Conservation (phyloP, 225 moss, liverwort and hornwort genomes). For the Antitrichia curtipendula region DNA sequence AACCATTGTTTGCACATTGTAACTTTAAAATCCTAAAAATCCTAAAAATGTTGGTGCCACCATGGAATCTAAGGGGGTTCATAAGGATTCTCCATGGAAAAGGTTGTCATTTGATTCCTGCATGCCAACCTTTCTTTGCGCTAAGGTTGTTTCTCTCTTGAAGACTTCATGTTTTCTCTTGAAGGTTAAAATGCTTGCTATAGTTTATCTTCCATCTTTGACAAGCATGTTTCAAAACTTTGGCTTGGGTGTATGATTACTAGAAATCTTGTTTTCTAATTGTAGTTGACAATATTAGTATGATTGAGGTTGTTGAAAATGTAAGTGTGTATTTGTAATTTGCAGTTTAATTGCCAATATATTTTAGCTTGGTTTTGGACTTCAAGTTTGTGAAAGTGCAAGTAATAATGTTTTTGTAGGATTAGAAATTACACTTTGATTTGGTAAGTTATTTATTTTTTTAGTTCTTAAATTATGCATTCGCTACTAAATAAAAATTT, state of each 20-base stretch:
- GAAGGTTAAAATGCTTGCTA: background rate
- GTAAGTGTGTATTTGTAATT: background rate
- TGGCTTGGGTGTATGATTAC: background rate
- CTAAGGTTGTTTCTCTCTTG: background rate
- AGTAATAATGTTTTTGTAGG: background rate
- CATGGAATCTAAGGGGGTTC: background rate
- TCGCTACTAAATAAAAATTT: background rate
- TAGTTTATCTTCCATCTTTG: background rate
- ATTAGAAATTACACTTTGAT: background rate
- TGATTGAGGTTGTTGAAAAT: background rate
- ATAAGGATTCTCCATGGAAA: background rate
- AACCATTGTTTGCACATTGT: background rate
- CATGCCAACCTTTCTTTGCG: no score
- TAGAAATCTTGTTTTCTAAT: background rate
- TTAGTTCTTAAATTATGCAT: fast-evolving
- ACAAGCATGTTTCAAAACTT: background rate
- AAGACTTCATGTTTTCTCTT: background rate
- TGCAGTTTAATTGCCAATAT: background rate
- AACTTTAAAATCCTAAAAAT: no score
- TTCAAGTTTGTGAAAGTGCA: background rate
- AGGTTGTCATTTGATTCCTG: background rate
- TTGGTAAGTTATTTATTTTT: fast-evolving
- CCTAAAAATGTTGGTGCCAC: fast-evolving
- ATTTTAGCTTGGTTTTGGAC: background rate
- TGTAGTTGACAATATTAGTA: background rate